Evolutionary conservation across 1,284 basidiomycete genomes (phyloP).

Genomic region (Wolfiporia cocos): DNA sequence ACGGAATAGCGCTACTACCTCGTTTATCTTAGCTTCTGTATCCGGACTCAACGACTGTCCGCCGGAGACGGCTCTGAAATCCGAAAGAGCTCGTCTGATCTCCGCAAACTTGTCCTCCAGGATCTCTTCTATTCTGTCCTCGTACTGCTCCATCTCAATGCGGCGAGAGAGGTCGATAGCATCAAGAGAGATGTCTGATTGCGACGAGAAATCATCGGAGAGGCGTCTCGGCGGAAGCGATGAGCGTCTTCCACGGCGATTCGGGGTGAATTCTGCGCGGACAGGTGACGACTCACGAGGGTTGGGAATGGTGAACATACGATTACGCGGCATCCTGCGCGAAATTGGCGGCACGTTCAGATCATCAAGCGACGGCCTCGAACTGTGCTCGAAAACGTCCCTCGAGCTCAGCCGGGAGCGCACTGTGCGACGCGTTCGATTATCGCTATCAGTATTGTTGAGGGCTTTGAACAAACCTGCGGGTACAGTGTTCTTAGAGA

Average conservation of each 20-base stretch:
- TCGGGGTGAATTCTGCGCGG: constrained; percentile 45
- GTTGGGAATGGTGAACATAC: constrained; percentile 52
- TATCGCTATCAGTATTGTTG: constrained; percentile 45
- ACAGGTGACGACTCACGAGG: constrained; percentile 25
- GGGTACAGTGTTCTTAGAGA: constrained; percentile 70
- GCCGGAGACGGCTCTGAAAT: neutral
- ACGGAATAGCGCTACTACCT: constrained; percentile 62
- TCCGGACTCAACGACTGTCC: constrained; percentile 30
- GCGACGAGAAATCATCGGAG: constrained; percentile 18
- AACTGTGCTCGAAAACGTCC: constrained; percentile 55
- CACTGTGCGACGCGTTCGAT: constrained; percentile 58
- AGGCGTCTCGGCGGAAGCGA: constrained; percentile 54
- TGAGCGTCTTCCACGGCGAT: constrained; percentile 41
- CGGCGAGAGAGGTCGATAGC: constrained; percentile 34
- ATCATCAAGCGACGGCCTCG: constrained; percentile 69
- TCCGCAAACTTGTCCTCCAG: constrained; percentile 63
- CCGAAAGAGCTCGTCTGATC: constrained; percentile 8
- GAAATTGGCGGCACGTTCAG: constrained; percentile 63
- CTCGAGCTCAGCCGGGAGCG: constrained; percentile 70
- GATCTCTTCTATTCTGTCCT: constrained; percentile 50
- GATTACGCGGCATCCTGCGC: constrained; percentile 42
- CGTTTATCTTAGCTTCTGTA: constrained; percentile 55
- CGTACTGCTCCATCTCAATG: constrained; percentile 53
- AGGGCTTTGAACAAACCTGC: constrained; percentile 80
- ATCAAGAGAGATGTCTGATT: constrained; percentile 34